Evolutionary conservation across 441 rosid genomes (phyloP), one percentile per base, ranked within the genome.

Genomic region (Pelargonium australe): DNA sequence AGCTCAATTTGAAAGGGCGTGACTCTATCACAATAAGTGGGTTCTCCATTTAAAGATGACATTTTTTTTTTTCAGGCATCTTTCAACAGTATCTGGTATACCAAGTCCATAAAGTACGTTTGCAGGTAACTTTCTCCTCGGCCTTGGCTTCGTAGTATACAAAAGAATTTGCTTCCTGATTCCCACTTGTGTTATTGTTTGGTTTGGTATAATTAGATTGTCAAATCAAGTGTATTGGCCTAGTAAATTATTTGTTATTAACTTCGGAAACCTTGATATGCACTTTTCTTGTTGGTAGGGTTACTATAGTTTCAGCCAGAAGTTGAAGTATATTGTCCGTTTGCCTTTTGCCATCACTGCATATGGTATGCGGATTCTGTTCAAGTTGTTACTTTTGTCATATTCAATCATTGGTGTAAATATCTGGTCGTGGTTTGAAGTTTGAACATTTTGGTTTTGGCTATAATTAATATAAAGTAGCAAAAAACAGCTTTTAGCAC

Each of bases 301-400:
- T 62, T 94, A 94, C 76, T 94, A 91, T 79, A 91, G 95, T 85
- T 94, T 91, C 86, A 94, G 98, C 81, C 95, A 91, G 86, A 94
- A 94, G 83, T 78, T 94, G 83, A 91, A 94, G 95, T 91, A 94
- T 78, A 77, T 94, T 76, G 97, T 91, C 72, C 95, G 93, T 49
- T 83, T 91, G 57, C 95, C 97, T 44, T 94, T 94, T 80, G 96
- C 97, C 67, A 82, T 91, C 66, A 81, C 89, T 74, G 87, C 97
- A 17, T 91, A 94, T 78, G 98, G 97, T 91, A 81, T 71, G 78
- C 70, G 64, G 6, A 70, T 58, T 10, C 49, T 13, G 13, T 25
- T 16, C 64, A 44, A 60, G 9, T 37, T 66, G 62, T 69, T 74
- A 20, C 44, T 1, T 71, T 19, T 74, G 12, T 43, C 16, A 61